Evolutionary conservation across 805 yeast species (phyloP).

Genomic region (Candida fluviatilis): DNA sequence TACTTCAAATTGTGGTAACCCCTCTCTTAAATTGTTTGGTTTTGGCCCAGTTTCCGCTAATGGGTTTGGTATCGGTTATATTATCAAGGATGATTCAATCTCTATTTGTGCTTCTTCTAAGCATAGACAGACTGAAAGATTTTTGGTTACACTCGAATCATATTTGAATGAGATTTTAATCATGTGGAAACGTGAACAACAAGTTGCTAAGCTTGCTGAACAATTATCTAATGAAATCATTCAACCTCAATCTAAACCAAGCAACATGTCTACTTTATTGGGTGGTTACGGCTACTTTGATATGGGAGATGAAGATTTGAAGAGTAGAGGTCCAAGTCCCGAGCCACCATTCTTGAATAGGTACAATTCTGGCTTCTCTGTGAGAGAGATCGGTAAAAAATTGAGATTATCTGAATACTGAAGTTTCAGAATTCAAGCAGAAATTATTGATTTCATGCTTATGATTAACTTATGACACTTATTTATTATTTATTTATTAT

Average conservation of each 20-base stretch:
- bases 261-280: conserved; percentile 30
- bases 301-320: conserved; percentile 48
- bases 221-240: neutral
- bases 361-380: conserved; percentile 35
- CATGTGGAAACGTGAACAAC: conserved; percentile 12
- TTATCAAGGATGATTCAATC: conserved; percentile 47
- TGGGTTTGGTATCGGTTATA: conserved; percentile 58
- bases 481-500: conserved; percentile 1
- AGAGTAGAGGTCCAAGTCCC: conserved; percentile 56
- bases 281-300: conserved; percentile 64
- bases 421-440: conserved; percentile 2
- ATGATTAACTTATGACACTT: conserved; percentile 1
- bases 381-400: conserved; percentile 62
- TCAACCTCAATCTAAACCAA: conserved; percentile 20
- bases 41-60: conserved; percentile 56
- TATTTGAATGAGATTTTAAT: conserved; percentile 45
- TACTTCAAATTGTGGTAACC: conserved; percentile 58
- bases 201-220: conserved; percentile 2
- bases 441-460: neutral
- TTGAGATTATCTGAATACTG: conserved; percentile 60
- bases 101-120: conserved; percentile 55
- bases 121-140: conserved; percentile 57
- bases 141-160: conserved; percentile 48
- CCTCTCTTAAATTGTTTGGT: conserved; percentile 54
- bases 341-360: conserved; percentile 46